These are phyloP conservation scores for Xylariomycetidae sp. DNA, from an alignment of 2,329 filamentous ascomycete genomes.

Conservation along the genomic window DNA sequence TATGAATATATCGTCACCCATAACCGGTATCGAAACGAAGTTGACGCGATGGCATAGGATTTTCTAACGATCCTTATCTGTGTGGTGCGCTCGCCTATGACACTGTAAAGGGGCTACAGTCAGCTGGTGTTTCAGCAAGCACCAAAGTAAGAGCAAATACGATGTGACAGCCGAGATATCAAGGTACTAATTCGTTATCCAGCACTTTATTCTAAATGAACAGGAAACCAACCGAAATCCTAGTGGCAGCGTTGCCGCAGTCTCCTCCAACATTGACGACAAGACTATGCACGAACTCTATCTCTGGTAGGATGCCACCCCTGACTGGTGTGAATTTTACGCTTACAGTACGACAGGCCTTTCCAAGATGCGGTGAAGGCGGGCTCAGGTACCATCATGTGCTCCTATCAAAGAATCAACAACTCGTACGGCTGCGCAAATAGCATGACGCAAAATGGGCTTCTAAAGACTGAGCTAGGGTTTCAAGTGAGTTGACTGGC, in stretches of 20 bases:
- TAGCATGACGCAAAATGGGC: constrained; percentile 60
- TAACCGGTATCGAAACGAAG: background rate
- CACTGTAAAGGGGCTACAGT: constrained; percentile 66
- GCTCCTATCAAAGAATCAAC: constrained; percentile 67
- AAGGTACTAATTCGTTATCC: background rate
- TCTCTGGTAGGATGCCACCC: constrained; percentile 47
- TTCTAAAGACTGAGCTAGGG: constrained; percentile 59
- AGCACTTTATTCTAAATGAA: constrained; percentile 66
- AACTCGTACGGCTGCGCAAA: constrained; percentile 69
- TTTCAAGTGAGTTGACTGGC: constrained; percentile 37
- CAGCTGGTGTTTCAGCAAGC: constrained; percentile 65
- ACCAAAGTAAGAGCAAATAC: constrained; percentile 47
- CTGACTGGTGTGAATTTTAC: no score
- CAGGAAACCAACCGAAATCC: constrained; percentile 70
- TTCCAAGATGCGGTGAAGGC: constrained; percentile 64
- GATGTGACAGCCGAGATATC: no score
- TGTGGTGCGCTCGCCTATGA: constrained; percentile 38
- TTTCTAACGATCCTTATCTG: constrained; percentile 56
- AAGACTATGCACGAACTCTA: constrained; percentile 59
- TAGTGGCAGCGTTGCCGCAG: constrained; percentile 46
- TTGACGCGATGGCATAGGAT: constrained; percentile 21
- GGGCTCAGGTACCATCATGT: constrained; percentile 54
- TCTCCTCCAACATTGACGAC: constrained; percentile 56
- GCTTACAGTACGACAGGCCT: no score
- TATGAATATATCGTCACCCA: constrained; percentile 7